Evolutionary conservation across 2,329 filamentous ascomycete genomes (phyloP).

Genomic region (Plenodomus tracheiphilus): DNA sequence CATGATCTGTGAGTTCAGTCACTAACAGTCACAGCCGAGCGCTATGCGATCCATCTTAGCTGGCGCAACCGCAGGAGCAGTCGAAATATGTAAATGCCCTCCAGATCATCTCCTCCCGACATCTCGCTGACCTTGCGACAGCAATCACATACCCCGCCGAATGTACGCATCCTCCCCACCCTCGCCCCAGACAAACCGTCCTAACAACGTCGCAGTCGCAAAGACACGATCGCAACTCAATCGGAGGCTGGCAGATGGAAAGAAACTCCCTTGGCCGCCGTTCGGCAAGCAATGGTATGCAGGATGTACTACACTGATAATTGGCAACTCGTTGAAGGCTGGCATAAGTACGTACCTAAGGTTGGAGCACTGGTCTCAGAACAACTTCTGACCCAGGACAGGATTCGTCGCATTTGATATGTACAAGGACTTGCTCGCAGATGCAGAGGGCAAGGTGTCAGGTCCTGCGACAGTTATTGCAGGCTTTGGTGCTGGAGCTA

Average conservation of each 20-base stretch:
- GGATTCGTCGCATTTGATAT: conserved; percentile 95
- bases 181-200: not conserved
- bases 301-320: conserved; percentile 93
- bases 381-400: conserved; percentile 35
- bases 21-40: conserved; percentile 62
- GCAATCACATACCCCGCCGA: conserved; percentile 94
- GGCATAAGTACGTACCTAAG: conserved; percentile 77
- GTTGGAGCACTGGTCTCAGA: too few species aligned
- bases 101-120: not conserved
- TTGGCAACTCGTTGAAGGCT: conserved; percentile 95
- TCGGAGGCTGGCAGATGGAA: conserved; percentile 72
- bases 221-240: conserved; percentile 96
- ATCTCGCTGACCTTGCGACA: conserved; percentile 40
- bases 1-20: not conserved
- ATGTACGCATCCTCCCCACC: conserved; percentile 58
- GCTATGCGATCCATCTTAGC: conserved; percentile 87
- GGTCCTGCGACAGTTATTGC: conserved; percentile 90
- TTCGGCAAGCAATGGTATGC: conserved; percentile 97
- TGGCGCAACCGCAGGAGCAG: conserved; percentile 87
- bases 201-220: conserved; percentile 63
- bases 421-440: conserved; percentile 81
- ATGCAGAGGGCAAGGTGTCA: conserved; percentile 83
- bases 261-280: conserved; percentile 93
- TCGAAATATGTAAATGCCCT: conserved; percentile 76
- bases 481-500: conserved; percentile 92